phyloP scores from a whole-genome alignment of 2,329 filamentous ascomycete genomes.

The Thelonectria olida region DNA sequence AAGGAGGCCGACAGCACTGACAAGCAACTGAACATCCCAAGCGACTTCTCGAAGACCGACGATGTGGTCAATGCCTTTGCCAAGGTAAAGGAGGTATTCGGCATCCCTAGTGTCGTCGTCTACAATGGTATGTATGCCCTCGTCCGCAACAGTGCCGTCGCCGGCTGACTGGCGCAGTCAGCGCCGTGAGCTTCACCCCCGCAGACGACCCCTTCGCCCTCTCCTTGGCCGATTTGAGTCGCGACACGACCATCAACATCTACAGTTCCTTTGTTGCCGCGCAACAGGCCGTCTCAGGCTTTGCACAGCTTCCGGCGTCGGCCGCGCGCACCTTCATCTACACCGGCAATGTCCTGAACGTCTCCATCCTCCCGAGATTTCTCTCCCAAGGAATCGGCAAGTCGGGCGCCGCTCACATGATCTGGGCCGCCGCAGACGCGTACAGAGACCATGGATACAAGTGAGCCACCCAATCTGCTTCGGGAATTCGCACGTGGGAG shows the following conservation, averaged over 20 bases:
- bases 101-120: constrained; percentile 35
- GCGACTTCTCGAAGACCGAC: constrained; percentile 47
- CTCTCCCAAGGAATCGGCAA: constrained; percentile 52
- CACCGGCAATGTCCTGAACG: constrained; percentile 54
- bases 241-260: constrained; percentile 18
- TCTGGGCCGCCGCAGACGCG: constrained; percentile 40
- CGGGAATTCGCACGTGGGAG: not conserved
- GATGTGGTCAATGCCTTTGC: constrained; percentile 25
- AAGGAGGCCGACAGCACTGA: constrained; percentile 32
- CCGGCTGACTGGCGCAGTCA: constrained; percentile 8
- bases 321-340: constrained; percentile 53
- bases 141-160: not conserved
- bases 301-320: constrained; percentile 38
- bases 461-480: constrained; percentile 31
- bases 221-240: constrained; percentile 17
- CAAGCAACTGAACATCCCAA: constrained; percentile 44
- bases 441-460: constrained; percentile 49
- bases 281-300: constrained; percentile 25
- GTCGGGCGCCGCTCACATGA: constrained; percentile 44
- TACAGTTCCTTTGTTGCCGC: constrained; percentile 25
- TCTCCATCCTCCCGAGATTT: constrained; percentile 40
- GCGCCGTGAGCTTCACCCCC: constrained; percentile 9
- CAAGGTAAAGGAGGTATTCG: constrained; percentile 26
- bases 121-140: constrained; percentile 35
- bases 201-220: constrained; percentile 24